These are phyloP conservation scores for Dryadomyces sulphureus DNA, from an alignment of 2,329 filamentous ascomycete species.

Conservation along the genomic window DNA sequence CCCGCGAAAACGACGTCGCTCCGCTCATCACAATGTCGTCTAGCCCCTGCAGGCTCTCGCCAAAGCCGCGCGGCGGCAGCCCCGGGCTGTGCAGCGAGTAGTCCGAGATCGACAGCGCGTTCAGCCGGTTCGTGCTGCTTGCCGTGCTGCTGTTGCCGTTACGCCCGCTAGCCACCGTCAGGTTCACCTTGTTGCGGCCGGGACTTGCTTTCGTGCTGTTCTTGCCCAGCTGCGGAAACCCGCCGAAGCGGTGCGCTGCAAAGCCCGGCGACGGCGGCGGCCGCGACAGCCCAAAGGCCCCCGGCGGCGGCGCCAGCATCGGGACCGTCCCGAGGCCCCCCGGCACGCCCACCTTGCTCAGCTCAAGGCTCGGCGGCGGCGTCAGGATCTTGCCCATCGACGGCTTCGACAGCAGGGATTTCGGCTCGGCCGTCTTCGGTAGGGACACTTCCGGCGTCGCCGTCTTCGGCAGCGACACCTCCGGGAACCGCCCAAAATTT, in stretches of 20 bases:
- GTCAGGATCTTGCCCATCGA: neutral
- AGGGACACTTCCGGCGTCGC: neutral
- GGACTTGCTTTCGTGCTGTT: neutral
- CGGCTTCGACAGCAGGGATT: neutral
- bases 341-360: neutral
- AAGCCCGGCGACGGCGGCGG: constrained; percentile 25
- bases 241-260: constrained; percentile 23
- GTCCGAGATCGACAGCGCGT: neutral
- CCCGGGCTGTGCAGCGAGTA: constrained; percentile 1
- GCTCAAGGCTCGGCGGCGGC: neutral
- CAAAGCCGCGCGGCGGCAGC: neutral
- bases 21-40: constrained; percentile 14
- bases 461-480: constrained; percentile 2
- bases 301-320: neutral
- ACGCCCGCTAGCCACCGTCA: neutral
- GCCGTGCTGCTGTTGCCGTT: constrained; percentile 2
- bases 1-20: constrained; percentile 15
- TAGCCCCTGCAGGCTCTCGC: neutral
- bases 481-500: constrained; percentile 25
- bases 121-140: constrained; percentile 10
- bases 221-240: constrained; percentile 16
- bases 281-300: neutral
- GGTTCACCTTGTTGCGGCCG: constrained; percentile 9
- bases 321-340: neutral
- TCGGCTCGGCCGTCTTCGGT: neutral